These are phyloP conservation scores for Graphilbum fragrans DNA, from an alignment of 2,329 filamentous ascomycete genomes.

Conservation along the genomic window DNA sequence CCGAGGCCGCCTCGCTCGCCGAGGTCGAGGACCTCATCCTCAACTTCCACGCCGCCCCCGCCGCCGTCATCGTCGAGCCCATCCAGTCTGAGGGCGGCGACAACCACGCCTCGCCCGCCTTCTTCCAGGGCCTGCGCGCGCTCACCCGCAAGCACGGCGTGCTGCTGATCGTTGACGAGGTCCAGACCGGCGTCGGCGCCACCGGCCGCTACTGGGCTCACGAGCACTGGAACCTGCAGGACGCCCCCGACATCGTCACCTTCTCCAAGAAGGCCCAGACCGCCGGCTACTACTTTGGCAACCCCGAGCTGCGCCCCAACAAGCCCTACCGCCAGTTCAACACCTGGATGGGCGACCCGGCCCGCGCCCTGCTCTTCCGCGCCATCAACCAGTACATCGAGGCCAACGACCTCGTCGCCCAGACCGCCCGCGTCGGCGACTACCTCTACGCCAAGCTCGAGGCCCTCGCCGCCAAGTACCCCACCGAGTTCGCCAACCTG, in stretches of 20 bases:
- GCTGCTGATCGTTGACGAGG: conserved; percentile 85
- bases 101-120: conserved; percentile 80
- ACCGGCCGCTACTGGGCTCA: conserved; percentile 96
- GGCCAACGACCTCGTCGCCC: conserved; percentile 60
- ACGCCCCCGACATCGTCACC: conserved; percentile 84
- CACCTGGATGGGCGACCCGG: conserved; percentile 93
- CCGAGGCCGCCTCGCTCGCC: conserved; percentile 68
- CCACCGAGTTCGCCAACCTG: conserved; percentile 68
- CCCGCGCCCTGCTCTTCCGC: conserved; percentile 72
- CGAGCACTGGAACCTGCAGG: conserved; percentile 76
- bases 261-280: conserved; percentile 95
- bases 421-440: conserved; percentile 66
- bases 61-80: conserved; percentile 76
- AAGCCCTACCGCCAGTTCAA: conserved; percentile 95
- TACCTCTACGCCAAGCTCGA: conserved; percentile 66
- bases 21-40: conserved; percentile 75
- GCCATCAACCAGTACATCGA: conserved; percentile 73
- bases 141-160: conserved; percentile 67
- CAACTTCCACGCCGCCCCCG: conserved; percentile 66
- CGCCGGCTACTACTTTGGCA: conserved; percentile 82
- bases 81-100: conserved; percentile 91
- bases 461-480: conserved; percentile 56
- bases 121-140: conserved; percentile 75
- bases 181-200: conserved; percentile 85
- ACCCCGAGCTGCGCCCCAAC: conserved; percentile 70